A percentile compares a stretch with the other conserved stretches of the same genome.
phyloP scores from a whole-genome alignment of 305 asterid genomes.

The Solanum hybrid region DNA sequence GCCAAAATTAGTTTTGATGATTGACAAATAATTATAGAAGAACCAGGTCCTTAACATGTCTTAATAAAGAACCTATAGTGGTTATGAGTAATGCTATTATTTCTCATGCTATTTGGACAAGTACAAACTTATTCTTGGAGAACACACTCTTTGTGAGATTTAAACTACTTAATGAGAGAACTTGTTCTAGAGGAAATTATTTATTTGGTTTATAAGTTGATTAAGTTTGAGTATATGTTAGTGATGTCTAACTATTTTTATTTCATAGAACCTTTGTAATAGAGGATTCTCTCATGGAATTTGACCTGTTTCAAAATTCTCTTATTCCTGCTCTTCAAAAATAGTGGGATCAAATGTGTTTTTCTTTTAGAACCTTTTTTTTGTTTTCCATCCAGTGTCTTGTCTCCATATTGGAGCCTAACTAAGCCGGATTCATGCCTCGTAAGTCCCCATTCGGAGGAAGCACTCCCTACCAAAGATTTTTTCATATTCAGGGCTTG shows the following conservation, averaged over 20 bases:
- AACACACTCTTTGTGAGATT: neutral
- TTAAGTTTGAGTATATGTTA: neutral
- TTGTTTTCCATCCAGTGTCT: no score
- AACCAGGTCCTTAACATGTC: neutral
- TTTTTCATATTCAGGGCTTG: no score
- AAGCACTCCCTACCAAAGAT: no score
- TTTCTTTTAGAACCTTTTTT: neutral
- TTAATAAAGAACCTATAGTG: neutral
- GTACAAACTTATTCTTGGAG: neutral
- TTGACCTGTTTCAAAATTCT: neutral
- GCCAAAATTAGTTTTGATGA: neutral
- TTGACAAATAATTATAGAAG: neutral
- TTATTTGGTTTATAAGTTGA: neutral
- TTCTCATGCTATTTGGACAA: neutral
- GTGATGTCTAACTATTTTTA: no score
- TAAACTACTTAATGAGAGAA: neutral
- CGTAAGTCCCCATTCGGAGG: neutral
- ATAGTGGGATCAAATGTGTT: neutral
- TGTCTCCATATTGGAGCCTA: neutral
- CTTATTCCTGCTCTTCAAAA: neutral
- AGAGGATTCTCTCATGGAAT: neutral
- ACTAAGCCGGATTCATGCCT: accelerated
- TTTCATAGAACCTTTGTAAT: neutral
- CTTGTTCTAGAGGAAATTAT: neutral
- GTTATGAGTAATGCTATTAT: neutral